Base-by-base conservation (phyloP, 164 flowering plant genomes). In the Vitis rupestris region DNA sequence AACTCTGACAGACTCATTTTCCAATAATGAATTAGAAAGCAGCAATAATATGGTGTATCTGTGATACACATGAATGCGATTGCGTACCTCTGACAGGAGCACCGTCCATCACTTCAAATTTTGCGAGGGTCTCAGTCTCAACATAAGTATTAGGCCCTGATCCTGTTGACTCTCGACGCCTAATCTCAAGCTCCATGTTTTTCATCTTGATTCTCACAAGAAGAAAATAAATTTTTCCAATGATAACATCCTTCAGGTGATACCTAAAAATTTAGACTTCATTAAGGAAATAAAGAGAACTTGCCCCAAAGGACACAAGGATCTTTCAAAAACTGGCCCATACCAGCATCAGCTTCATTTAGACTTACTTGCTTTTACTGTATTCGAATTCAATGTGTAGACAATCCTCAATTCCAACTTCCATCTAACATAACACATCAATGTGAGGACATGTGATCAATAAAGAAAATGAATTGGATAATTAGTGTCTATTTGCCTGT, bases 351-450 rank as follows among this genome's bases (percentile, higher is more conserved):
- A 59, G 23, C 14, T 16, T 57, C 27, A 14, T 31, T 30, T 37
- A 51, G 12, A 80, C 97, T 76, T 81, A 93, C 97, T 93, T 93
- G 98, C 94, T 91, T 85, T 91, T 93, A 68, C 82, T 88, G 86
- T 93, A 93, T 79, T 93, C 97, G 66, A 93, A 93, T 82, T 93
- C 98, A 64, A 93, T 93, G 74, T 93, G 98, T 23, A 93, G 82
- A 82, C 98, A 93, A 72, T 93, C 98, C 75, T 93, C 98, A 74
- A 93, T 93, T 67, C 98, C 98, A 76, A 93, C 98, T 84, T 93
- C 98, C 98, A 93, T 93, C 98, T 93, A 85, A 76, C 60, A 73
- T 37, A 37, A 37, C 44, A 37, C 44, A 37, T 2, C 44, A 37
- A 37, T 37, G 44, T 37, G 44, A 37, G 44, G 44, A 37, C 44